Conservation (phyloP, 805 yeast genomes). For the Wickerhamiella australiensis region DNA sequence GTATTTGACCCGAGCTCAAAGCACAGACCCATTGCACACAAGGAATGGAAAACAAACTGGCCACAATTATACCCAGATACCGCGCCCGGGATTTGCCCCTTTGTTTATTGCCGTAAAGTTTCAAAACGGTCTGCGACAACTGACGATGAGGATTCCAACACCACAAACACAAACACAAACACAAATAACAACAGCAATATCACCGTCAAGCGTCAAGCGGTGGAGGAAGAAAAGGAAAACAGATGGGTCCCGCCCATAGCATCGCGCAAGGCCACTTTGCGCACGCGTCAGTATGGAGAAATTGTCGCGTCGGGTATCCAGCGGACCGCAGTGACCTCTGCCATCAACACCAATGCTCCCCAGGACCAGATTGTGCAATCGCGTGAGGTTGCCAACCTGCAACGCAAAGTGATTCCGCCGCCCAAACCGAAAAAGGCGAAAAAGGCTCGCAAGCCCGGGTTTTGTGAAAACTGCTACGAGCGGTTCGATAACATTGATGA, state of each 20-base stretch:
- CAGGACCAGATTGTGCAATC: slow-evolving; percentile 25
- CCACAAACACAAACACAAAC: neutral
- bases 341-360: slow-evolving; percentile 26
- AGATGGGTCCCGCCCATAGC: neutral
- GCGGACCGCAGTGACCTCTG: slow-evolving; percentile 33
- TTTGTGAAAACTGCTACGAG: slow-evolving; percentile 87
- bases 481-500: slow-evolving; percentile 68
- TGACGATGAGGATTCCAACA: neutral
- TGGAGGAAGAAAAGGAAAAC: slow-evolving; percentile 12
- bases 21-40: slow-evolving; percentile 64
- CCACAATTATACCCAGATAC: slow-evolving; percentile 48
- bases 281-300: slow-evolving; percentile 34
- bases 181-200: neutral
- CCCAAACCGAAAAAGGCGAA: slow-evolving; percentile 20
- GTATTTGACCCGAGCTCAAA: slow-evolving; percentile 70
- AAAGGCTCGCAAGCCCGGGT: slow-evolving; percentile 38
- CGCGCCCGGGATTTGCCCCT: slow-evolving; percentile 70
- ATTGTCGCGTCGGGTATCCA: slow-evolving; percentile 52
- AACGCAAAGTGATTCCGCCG: slow-evolving; percentile 28
- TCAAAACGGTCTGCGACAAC: slow-evolving; percentile 5
- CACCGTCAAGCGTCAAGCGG: neutral
- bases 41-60: slow-evolving; percentile 65
- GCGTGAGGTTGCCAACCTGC: slow-evolving; percentile 33
- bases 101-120: slow-evolving; percentile 33
- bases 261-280: slow-evolving; percentile 6